A percentile compares a stretch with the other conserved stretches of the same genome.
phyloP scores from a whole-genome alignment of 257 asterid genomes.

The Gynochthodes officinalis region DNA sequence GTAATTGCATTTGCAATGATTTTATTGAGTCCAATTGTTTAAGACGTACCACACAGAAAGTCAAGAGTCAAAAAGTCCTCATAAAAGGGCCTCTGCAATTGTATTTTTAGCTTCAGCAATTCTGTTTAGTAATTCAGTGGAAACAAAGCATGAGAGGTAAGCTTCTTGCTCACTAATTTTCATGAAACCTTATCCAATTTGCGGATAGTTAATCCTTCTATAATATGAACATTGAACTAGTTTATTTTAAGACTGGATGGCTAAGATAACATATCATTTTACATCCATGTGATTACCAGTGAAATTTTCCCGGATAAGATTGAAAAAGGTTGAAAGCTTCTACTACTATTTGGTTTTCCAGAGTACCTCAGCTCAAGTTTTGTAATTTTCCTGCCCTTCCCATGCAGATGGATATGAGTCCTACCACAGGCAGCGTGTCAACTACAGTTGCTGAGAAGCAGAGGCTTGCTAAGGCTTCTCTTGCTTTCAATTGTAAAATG shows the following conservation, averaged over 20 bases:
- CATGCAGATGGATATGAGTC: slow-evolving; percentile 84
- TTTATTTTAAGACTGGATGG: background rate
- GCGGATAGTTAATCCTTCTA: background rate
- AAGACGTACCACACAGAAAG: background rate
- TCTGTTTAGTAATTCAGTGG: background rate
- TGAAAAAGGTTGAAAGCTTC: background rate
- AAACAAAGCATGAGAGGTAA: background rate
- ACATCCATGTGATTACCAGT: background rate
- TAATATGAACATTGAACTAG: background rate
- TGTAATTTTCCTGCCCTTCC: background rate
- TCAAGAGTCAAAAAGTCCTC: background rate
- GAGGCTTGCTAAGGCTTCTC: slow-evolving; percentile 81
- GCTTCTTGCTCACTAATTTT: background rate
- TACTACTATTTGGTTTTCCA: background rate
- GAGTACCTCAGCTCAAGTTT: background rate
- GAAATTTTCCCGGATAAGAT: background rate
- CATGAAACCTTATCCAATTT: background rate
- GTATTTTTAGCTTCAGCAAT: background rate
- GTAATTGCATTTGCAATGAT: background rate
- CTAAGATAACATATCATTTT: background rate
- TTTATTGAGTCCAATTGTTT: background rate
- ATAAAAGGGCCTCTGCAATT: background rate
- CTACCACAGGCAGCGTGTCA: slow-evolving; percentile 94
- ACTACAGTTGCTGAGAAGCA: slow-evolving; percentile 76
- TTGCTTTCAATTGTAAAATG: slow-evolving; percentile 86